Base-by-base conservation (phyloP, 1,284 basidiomycete genomes). In the Mycena citricolor region DNA sequence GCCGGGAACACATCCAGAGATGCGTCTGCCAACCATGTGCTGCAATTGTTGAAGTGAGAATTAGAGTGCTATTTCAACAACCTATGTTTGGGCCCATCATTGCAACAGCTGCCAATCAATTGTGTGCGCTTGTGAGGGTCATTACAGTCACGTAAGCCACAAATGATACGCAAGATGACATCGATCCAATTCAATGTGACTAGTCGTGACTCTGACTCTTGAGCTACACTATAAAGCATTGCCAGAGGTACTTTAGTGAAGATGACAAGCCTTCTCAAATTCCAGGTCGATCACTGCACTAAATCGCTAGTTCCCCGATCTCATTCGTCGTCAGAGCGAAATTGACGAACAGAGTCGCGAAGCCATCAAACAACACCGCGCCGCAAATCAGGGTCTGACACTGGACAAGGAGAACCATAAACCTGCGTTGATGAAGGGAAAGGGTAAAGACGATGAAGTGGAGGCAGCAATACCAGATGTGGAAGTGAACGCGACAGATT, bases 261-360 rank as follows among this genome's bases (percentile, higher is more conserved):
- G 42, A 86, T 83, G 81, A 75, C 83, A 23, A 77, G 71, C 44
- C 66, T 89, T 58, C 77, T 76, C 38, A 78, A 70, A 41, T 89
- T 89, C 60, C 86, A 52, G 51, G 51, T 49, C 39, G 35, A 19
- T 40, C 29, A 23, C 7, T 35, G 22, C 14, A 34, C 41, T 20
- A 10, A 26, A 26, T 43, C 35, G 10, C 32, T 10, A 39, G 42
- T 28, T 36, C 41, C 26, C 25, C 38, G 10, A 44, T 39, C 49
- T 51, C 46, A 45, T 40, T 39, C 20, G 16, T 42, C 13, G 17
- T 17, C 47, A 89, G 62, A 73, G 65, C 56, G 84, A 87, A 64
- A 89, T 89, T 49, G 80, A 88, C 49, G 75, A 83, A 54, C 77
- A 79, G 44, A 67, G 74, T 52, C 76, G 79, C 38, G 83, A 87